Evolutionary conservation across 2,329 filamentous ascomycete species (phyloP), one percentile per base, ranked within the genome.

Genomic region (Monosporascus sp.): DNA sequence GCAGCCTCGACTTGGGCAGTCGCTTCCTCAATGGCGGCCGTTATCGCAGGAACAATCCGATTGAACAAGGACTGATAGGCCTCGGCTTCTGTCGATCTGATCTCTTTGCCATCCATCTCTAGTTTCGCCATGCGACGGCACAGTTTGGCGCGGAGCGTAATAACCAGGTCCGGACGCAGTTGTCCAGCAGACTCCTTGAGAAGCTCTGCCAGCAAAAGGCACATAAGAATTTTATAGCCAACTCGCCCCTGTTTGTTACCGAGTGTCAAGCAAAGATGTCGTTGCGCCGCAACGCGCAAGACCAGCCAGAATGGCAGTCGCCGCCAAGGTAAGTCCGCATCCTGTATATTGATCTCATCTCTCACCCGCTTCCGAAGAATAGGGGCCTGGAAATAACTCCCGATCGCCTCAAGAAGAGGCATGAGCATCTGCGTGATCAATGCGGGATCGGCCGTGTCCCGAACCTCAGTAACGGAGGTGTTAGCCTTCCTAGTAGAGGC

Each of bases 281-380:
- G 74, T 48, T 83, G 76, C 2, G 81, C 59, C 0, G 75, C 72
- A 2, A 89, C 82, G 0, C 84, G 79, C 5, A 88, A 64, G 0
- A 83, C 69, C 0, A 89, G 75, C 79, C 84, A 89, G 49, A 80
- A 75, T 0, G 85, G 76, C 2, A 77, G 77, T 38, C 86, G 71
- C 18, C 85, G 73, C 85, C 85, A 89, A 0, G 84, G 84, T 0
- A 72, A 62, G 1, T 74, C 65, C 0, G 74, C 70, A 1, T 75
- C 62, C 1, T 68, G 62, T 63, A 81, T 76, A 14, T 73, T 74
- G 0, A 86, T 77, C n/a, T 86, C 83, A 48, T 89, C 86, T 0
- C 81, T 74, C 0, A 88, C 75, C 2, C 78, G 72, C 61, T 89
- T 89, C 0, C 70, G 70, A 1, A 86, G 62, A 0, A 71, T 24